These are phyloP conservation scores for Lophium mytilinum DNA, from an alignment of 495 filamentous ascomycete species.

Conservation along the genomic window DNA sequence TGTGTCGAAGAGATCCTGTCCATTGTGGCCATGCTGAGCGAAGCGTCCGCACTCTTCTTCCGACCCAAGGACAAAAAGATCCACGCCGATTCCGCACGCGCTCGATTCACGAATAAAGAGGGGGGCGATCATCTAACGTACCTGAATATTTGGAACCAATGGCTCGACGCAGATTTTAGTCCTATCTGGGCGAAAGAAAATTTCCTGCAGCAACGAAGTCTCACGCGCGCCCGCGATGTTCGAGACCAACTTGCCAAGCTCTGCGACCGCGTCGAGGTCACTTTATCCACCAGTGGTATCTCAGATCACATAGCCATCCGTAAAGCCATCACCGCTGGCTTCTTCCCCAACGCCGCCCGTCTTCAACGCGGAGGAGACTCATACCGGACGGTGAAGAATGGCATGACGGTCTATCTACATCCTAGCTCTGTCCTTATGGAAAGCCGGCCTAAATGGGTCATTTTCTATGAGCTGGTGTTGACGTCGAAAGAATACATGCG, in stretches of 20 bases:
- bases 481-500: conserved; percentile 95
- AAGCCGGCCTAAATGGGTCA: conserved; percentile 68
- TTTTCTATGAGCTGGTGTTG: conserved; percentile 87
- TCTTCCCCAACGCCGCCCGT: conserved; percentile 89
- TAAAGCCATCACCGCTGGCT: conserved; percentile 82
- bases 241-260: conserved; percentile 91
- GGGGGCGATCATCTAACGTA: conserved; percentile 87
- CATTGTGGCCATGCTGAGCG: conserved; percentile 88
- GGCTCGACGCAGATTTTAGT: conserved; percentile 87
- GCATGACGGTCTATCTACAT: conserved; percentile 81
- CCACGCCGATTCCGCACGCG: conserved; percentile 86
- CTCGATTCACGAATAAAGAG: conserved; percentile 83
- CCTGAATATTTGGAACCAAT: conserved; percentile 96
- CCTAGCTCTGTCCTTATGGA: conserved; percentile 76
- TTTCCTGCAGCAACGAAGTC: conserved; percentile 80
- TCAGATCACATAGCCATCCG: conserved; percentile 68
- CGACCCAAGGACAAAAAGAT: conserved; percentile 96
- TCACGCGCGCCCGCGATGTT: conserved; percentile 83
- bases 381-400: conserved; percentile 93
- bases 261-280: conserved; percentile 87
- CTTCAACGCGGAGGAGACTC: conserved; percentile 78
- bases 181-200: conserved; percentile 88
- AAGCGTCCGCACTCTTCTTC: conserved; percentile 85
- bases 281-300: conserved; percentile 57
- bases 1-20: conserved; percentile 95